phyloP scores from a whole-genome alignment of 2,329 filamentous ascomycete genomes.

The Neocatenulostroma microsporum region DNA sequence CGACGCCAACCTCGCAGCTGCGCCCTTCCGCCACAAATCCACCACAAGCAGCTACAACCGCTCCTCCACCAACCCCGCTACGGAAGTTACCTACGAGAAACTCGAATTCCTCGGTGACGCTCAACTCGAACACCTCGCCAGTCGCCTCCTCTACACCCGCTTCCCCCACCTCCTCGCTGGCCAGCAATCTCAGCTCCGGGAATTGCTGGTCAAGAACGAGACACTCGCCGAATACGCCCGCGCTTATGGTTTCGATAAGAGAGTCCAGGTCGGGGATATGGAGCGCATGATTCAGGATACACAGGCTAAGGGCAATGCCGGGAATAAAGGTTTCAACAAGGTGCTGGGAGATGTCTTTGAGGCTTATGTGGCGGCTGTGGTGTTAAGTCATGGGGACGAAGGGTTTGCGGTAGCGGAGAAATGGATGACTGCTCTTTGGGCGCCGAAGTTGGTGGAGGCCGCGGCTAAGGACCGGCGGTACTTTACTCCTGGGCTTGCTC shows the following conservation, averaged over 20 bases:
- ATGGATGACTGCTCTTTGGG: conserved; percentile 74
- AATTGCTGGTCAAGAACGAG: conserved; percentile 71
- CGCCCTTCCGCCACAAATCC: conserved; percentile 30
- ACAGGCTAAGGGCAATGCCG: conserved; percentile 38
- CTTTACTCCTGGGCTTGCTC: not conserved
- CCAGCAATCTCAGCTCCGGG: conserved; percentile 65
- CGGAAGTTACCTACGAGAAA: conserved; percentile 58
- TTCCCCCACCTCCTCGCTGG: conserved; percentile 61
- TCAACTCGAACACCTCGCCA: conserved; percentile 70
- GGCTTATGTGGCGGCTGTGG: conserved; percentile 73
- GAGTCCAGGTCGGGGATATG: conserved; percentile 45
- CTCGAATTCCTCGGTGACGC: conserved; percentile 87
- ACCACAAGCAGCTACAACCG: conserved; percentile 15
- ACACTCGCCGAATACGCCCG: conserved; percentile 63
- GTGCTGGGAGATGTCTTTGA: conserved; percentile 83
- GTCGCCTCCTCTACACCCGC: conserved; percentile 64
- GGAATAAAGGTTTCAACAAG: conserved; percentile 58
- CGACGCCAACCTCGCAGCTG: conserved; percentile 16
- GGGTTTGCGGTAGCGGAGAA: conserved; percentile 55
- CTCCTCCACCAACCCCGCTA: conserved; percentile 15
- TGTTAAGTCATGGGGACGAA: conserved; percentile 56
- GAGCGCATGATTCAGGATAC: conserved; percentile 22
- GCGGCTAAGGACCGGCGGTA: conserved; percentile 9
- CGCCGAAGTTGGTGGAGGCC: conserved; percentile 49
- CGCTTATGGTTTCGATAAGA: conserved; percentile 62